These are phyloP conservation scores for Hypoxylon cercidicola DNA, from an alignment of 495 filamentous ascomycete genomes.

Conservation along the genomic window DNA sequence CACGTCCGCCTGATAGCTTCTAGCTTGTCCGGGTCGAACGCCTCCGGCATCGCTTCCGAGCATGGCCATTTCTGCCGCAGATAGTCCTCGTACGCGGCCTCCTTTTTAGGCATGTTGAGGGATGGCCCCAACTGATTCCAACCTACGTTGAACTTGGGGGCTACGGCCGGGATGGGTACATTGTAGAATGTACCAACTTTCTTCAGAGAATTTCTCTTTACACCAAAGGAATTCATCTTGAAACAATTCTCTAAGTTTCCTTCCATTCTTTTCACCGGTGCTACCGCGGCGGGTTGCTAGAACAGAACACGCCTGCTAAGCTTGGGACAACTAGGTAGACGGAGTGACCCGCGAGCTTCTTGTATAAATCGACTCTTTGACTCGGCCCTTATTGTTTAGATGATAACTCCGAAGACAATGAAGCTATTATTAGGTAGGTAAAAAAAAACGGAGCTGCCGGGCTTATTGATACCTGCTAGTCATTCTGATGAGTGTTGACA, in stretches of 20 bases:
- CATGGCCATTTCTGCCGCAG: constrained; percentile 33
- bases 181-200: no score
- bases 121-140: no score
- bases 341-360: neutral
- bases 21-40: constrained; percentile 31
- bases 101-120: neutral
- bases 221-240: no score
- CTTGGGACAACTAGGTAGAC: no score
- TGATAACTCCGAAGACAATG: neutral
- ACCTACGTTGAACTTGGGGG: no score
- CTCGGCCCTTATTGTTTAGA: neutral
- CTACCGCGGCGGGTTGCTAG: no score
- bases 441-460: neutral
- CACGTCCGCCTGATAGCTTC: constrained; percentile 13
- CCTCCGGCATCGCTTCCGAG: constrained; percentile 24
- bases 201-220: no score
- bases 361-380: neutral
- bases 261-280: no score
- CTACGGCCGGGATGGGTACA: no score
- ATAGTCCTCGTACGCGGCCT: constrained; percentile 21
- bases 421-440: neutral
- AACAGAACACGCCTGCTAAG: no score
- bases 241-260: no score
- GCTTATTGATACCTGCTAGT: neutral
- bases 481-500: neutral